Percentiles rank a stretch among this genome's conserved stretches.
Conservation (phyloP, 2,329 filamentous ascomycete species). For the Shiraia bambusicola region DNA sequence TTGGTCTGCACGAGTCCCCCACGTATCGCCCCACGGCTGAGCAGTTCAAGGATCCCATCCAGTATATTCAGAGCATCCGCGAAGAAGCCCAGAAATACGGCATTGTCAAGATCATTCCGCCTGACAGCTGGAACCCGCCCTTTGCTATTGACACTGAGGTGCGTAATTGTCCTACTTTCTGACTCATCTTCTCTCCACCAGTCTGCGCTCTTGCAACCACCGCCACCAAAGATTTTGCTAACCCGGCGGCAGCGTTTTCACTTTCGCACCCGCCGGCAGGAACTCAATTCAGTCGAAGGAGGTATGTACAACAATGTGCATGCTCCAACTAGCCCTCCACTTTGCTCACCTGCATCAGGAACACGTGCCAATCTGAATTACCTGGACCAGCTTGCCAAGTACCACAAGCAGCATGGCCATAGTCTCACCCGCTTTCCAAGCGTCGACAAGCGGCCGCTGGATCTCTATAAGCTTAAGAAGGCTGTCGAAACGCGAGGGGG, state of each 20-base stretch:
- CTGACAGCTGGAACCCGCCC: conserved; percentile 87
- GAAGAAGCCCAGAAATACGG: conserved; percentile 85
- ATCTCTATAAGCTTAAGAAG: conserved; percentile 94
- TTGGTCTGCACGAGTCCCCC: conserved; percentile 85
- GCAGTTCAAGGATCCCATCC: conserved; percentile 91
- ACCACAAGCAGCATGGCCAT: conserved; percentile 93
- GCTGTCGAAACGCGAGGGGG: conserved; percentile 92
- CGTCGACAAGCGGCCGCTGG: conserved; percentile 95
- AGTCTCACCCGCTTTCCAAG: conserved; percentile 93
- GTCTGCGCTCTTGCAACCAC: neutral
- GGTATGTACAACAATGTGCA: conserved; percentile 64
- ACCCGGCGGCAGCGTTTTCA: conserved; percentile 74
- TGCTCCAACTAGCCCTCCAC: neutral
- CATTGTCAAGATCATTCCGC: conserved; percentile 93
- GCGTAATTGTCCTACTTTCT: conserved; percentile 27
- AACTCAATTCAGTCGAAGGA: conserved; percentile 97
- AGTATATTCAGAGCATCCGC: conserved; percentile 89
- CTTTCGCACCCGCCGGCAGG: conserved; percentile 92
- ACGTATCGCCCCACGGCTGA: conserved; percentile 88
- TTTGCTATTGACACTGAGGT: conserved; percentile 98
- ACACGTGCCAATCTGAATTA: conserved; percentile 96
- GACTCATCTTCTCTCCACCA: neutral
- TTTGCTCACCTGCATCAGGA: conserved; percentile 54
- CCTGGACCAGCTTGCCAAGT: conserved; percentile 90
- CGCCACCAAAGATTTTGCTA: conserved; percentile 19